These are phyloP conservation scores for Neurospora hispaniola DNA, from an alignment of 495 filamentous ascomycete species.

Conservation along the genomic window DNA sequence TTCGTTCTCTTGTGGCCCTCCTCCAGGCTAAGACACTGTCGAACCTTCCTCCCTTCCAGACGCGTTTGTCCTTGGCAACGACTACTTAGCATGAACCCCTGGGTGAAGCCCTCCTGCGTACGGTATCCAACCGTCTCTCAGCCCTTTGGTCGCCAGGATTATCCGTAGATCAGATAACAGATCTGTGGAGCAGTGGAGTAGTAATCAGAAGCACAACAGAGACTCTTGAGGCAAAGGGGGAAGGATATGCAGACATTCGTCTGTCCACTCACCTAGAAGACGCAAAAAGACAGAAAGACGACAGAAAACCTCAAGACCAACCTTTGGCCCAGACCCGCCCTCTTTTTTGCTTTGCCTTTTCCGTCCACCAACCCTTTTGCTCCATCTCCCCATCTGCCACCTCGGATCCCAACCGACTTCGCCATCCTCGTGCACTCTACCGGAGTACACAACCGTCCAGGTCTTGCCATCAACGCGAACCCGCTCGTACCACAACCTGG, in stretches of 20 bases:
- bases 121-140: neutral
- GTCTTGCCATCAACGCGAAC: neutral
- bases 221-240: neutral
- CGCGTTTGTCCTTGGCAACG: neutral
- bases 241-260: neutral
- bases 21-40: neutral
- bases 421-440: slow-evolving; percentile 1
- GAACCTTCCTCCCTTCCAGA: neutral
- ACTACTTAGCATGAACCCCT: neutral
- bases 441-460: neutral
- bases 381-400: neutral
- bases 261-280: neutral
- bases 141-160: slow-evolving; percentile 2
- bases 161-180: slow-evolving; percentile 14
- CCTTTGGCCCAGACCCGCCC: neutral
- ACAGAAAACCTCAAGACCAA: neutral
- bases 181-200: slow-evolving; percentile 6
- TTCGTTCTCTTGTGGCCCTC: neutral
- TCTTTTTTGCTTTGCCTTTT: neutral
- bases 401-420: neutral
- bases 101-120: neutral
- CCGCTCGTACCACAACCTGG: neutral
- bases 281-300: neutral
- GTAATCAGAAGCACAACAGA: neutral
- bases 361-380: neutral